Evolutionary conservation across 2,329 filamentous ascomycete genomes (phyloP).

Genomic region (Colletotrichum sp.): DNA sequence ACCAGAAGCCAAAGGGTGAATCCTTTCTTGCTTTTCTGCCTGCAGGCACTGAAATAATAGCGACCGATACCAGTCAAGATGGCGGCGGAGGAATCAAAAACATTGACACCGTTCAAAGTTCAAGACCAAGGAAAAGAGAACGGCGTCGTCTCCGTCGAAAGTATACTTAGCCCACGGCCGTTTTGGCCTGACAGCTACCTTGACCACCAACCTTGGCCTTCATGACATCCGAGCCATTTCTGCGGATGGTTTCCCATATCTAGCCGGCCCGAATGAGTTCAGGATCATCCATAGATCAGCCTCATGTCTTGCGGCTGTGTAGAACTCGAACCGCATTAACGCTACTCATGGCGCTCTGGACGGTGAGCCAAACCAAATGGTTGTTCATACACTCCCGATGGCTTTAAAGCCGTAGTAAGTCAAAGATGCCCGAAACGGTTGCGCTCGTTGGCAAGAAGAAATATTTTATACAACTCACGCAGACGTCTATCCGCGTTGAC

Average conservation of each 20-base stretch:
- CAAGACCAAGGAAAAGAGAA: no score
- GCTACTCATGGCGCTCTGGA: not conserved
- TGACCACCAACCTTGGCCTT: not conserved
- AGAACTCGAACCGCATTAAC: not conserved
- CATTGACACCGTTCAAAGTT: no score
- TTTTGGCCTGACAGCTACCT: not conserved
- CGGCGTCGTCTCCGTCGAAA: not conserved
- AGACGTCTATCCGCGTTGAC: not conserved
- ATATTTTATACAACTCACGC: not conserved
- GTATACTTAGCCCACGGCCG: not conserved
- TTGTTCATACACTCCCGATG: fast-evolving
- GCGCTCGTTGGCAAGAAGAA: not conserved
- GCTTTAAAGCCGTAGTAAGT: not conserved
- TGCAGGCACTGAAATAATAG: not conserved
- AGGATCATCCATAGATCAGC: not conserved
- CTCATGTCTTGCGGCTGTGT: not conserved
- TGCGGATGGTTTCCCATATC: not conserved
- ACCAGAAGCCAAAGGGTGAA: not conserved
- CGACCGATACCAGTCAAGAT: fast-evolving
- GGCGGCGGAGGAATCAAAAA: no score
- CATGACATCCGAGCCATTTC: not conserved
- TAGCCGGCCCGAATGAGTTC: not conserved
- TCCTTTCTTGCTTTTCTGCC: not conserved
- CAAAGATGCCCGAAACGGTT: not conserved
- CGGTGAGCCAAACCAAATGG: not conserved